Conservation (phyloP, 2,329 filamentous ascomycete genomes). For the Sporothrix dimorphospora region DNA sequence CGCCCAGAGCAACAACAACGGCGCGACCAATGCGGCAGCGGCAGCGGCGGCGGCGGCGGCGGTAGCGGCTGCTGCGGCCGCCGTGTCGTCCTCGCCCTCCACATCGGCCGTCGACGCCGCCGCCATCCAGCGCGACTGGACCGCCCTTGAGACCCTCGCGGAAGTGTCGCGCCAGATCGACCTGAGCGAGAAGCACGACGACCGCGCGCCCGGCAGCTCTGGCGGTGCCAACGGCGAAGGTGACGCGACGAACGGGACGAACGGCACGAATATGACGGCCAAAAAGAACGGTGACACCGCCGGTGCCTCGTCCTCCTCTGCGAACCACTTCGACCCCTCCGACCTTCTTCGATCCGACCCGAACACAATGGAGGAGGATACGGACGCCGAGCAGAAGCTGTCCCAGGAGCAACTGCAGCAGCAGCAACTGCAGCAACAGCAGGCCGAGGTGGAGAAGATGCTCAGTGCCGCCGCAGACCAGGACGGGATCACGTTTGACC, state of each 20-base stretch:
- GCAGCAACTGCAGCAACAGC: background rate
- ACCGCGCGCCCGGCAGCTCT: slow-evolving; percentile 50
- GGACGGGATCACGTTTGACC: slow-evolving; percentile 42
- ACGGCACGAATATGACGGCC: background rate
- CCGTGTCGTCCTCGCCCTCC: slow-evolving; percentile 25
- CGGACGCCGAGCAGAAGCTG: background rate
- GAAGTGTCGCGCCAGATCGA: slow-evolving; percentile 85
- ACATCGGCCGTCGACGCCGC: slow-evolving; percentile 44
- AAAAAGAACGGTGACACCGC: background rate
- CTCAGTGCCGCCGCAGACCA: slow-evolving; percentile 28
- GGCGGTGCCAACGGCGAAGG: slow-evolving; percentile 45
- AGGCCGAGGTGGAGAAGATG: slow-evolving; percentile 20
- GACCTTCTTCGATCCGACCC: slow-evolving; percentile 28
- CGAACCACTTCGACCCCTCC: slow-evolving; percentile 21
- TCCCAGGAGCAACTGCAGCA: background rate
- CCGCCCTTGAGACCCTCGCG: slow-evolving; percentile 81
- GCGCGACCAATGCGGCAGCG: slow-evolving; percentile 4
- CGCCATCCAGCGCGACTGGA: slow-evolving; percentile 61
- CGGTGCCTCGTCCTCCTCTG: background rate
- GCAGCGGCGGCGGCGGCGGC: slow-evolving; percentile 23
- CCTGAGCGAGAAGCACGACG: slow-evolving; percentile 62
- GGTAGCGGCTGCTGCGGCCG: slow-evolving; percentile 28
- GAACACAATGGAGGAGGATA: slow-evolving; percentile 20
- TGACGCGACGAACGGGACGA: background rate
- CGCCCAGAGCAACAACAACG: slow-evolving; percentile 22